Conservation (phyloP, 805 yeast genomes). For the Saccharomyces paradoxus region DNA sequence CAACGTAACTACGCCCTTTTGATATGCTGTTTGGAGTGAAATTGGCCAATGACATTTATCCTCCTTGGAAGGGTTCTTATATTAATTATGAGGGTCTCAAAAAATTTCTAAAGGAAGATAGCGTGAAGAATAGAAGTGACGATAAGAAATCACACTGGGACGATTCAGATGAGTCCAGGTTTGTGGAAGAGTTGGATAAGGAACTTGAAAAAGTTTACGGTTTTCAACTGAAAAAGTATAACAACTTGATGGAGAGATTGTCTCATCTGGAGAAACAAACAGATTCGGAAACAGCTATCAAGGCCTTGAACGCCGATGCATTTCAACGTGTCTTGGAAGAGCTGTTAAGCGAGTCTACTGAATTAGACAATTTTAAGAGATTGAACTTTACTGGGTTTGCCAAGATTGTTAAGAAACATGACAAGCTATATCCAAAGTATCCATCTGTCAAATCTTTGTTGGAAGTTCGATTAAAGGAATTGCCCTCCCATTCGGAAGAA, state of each 20-base stretch:
- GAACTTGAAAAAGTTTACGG: constrained; percentile 72
- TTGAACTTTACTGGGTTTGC: constrained; percentile 90
- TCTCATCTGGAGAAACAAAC: constrained; percentile 55
- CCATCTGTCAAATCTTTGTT: constrained; percentile 79
- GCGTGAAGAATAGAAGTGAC: constrained; percentile 27
- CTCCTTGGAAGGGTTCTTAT: constrained; percentile 79
- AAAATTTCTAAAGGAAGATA: constrained; percentile 61
- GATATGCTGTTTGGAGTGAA: constrained; percentile 84
- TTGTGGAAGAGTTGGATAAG: constrained; percentile 57
- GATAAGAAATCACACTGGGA: constrained; percentile 42
- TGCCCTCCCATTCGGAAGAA: constrained; percentile 93
- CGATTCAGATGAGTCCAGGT: constrained; percentile 62
- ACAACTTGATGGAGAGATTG: constrained; percentile 57
- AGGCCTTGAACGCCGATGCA: constrained; percentile 46
- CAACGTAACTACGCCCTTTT: neutral
- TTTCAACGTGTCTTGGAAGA: constrained; percentile 70
- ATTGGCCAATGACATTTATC: constrained; percentile 69
- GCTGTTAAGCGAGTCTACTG: constrained; percentile 65
- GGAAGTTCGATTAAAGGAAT: constrained; percentile 74
- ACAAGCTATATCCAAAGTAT: constrained; percentile 76
- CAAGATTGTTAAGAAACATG: constrained; percentile 93
- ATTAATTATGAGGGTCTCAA: constrained; percentile 59
- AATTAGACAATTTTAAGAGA: constrained; percentile 82
- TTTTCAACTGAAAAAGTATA: constrained; percentile 61
- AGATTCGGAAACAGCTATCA: constrained; percentile 31